Percentiles rank a stretch among this genome's conserved stretches.
These are phyloP conservation scores for Ophiostoma piceae DNA, from an alignment of 2,329 filamentous ascomycete genomes.

Conservation along the genomic window DNA sequence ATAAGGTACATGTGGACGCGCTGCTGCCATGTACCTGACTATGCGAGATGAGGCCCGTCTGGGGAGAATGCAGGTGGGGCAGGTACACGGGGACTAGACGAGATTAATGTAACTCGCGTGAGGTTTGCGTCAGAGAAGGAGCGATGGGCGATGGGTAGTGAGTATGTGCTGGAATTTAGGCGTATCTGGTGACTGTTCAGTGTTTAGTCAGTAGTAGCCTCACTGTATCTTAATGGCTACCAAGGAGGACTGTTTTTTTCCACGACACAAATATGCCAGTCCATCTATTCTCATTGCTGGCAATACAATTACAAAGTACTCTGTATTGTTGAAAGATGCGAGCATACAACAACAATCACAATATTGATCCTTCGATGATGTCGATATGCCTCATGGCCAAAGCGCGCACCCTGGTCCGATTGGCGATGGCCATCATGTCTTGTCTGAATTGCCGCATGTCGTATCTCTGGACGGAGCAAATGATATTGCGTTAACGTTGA, in stretches of 20 bases:
- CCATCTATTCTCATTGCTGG: too few relatives aligned
- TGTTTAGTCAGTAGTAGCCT: too few relatives aligned
- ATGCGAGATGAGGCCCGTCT: constrained; percentile 27
- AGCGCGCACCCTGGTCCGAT: constrained; percentile 10
- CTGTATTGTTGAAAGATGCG: neutral
- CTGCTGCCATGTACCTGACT: constrained; percentile 31
- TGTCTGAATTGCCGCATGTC: constrained; percentile 5
- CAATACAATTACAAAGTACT: too few relatives aligned
- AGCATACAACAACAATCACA: neutral
- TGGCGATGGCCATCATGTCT: constrained; percentile 10
- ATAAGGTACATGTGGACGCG: neutral
- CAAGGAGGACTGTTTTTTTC: neutral
- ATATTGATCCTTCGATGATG: neutral
- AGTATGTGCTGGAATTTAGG: neutral
- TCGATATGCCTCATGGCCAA: constrained; percentile 7
- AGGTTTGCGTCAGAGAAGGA: neutral
- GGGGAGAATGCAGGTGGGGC: constrained; percentile 27
- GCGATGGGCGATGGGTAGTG: neutral
- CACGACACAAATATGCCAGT: neutral
- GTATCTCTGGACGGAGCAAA: neutral
- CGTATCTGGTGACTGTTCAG: neutral
- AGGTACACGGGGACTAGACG: constrained; percentile 31
- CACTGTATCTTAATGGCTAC: too few relatives aligned
- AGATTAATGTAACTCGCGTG: constrained; percentile 31
- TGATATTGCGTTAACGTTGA: neutral